Evolutionary conservation across 352 stramenopile species (phyloP), one percentile per base, ranked within the genome.

Genomic region (Hyaloperonospora arabidopsidis): DNA sequence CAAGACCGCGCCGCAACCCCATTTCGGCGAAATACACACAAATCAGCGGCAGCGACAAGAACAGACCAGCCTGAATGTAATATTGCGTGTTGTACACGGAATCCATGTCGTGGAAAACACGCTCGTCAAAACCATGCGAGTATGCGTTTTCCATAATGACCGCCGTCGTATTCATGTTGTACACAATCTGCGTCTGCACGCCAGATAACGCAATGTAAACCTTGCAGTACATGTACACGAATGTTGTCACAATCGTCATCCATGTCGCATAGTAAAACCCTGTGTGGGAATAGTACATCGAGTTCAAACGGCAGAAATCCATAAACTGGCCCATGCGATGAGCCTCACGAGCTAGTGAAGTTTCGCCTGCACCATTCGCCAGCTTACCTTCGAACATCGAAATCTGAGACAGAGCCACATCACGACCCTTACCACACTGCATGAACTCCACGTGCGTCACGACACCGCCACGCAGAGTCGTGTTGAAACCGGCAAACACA

Each of bases 381-480:
- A 93, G 61, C 63, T 93, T 93, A 49, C 79, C 80, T 60, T 92
- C 82, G 48, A 92, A 92, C 79, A 92, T 89, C 21, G 82, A 90
- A 22, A 92, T 92, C 52, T 92, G 82, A 10, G 79, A 89, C 1
- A 92, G 64, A 57, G 82, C 82, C 40, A 92, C 82, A 72, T 92
- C 82, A 64, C 78, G 77, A 47, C 82, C 82, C 53, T 92, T 92
- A 47, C 82, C 82, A 68, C 82, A 92, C 64, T 93, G 83, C 76
- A 91, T 89, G 57, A 89, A 90, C 57, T 93, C 83, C 19, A 89
- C 79, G 57, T 93, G 83, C 0, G 79, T 91, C 1, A 91, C 63
- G 11, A 89, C 72, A 13, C 83, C 83, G 21, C 83, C 83, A 44
- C 83, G 78, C 8, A 93, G 54, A 13, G 79, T 89, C 12, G 64